Conservation (phyloP, 129 eudicot genomes). For the Solidago caesia region DNA sequence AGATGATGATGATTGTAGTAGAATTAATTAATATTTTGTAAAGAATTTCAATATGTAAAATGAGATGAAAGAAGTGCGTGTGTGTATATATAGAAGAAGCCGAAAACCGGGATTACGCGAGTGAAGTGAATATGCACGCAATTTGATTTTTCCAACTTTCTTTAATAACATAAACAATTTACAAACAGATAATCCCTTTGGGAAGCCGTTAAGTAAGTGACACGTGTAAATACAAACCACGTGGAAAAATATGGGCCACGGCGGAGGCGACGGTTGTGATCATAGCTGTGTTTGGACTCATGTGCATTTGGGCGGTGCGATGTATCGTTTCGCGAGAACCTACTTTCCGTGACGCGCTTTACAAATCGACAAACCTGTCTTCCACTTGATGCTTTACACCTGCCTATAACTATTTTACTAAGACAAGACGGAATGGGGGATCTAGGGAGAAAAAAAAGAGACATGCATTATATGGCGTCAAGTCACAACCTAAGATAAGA, state of each 20-base stretch:
- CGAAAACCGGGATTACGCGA: not conserved
- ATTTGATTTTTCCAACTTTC: not conserved
- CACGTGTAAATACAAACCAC: slow-evolving; percentile 48
- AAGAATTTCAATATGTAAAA: too few species aligned
- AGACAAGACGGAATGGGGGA: too few species aligned
- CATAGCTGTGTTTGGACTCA: slow-evolving; percentile 23
- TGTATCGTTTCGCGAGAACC: slow-evolving; percentile 27
- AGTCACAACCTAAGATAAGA: too few species aligned
- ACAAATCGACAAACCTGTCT: not conserved
- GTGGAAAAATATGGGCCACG: slow-evolving; percentile 40
- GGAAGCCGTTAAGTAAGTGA: slow-evolving; percentile 26
- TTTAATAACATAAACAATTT: not conserved
- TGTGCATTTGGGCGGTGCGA: slow-evolving; percentile 62
- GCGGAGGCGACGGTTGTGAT: slow-evolving; percentile 50
- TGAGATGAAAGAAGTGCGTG: too few species aligned
- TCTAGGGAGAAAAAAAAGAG: too few species aligned
- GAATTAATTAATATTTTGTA: not conserved
- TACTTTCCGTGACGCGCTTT: slow-evolving; percentile 3
- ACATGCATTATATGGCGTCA: too few species aligned
- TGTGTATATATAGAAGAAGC: too few species aligned
- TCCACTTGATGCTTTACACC: slow-evolving; percentile 1
- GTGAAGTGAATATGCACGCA: slow-evolving; percentile 5
- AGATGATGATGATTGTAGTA: slow-evolving; percentile 14
- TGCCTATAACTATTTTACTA: too few species aligned
- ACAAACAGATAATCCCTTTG: slow-evolving; percentile 15